These are phyloP conservation scores for Centaurea solstitialis DNA, from an alignment of 129 eudicot genomes.

Conservation along the genomic window DNA sequence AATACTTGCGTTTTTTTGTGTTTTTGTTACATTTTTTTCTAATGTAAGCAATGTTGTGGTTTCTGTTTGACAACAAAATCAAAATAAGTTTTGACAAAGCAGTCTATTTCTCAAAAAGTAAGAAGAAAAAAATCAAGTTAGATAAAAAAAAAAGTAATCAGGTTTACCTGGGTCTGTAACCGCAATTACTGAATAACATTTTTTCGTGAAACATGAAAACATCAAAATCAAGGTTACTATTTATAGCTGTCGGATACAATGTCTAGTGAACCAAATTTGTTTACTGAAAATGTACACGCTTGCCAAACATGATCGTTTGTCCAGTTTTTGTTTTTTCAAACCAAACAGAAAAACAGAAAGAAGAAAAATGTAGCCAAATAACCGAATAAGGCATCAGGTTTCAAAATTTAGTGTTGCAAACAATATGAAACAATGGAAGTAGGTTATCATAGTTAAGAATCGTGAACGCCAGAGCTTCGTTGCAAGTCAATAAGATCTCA, in stretches of 20 bases:
- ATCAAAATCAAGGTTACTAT: background rate
- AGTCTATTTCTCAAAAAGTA: background rate
- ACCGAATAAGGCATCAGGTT: background rate
- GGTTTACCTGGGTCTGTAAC: background rate
- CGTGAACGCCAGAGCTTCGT: too few relatives aligned
- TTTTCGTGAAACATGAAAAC: background rate
- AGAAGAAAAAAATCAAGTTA: background rate
- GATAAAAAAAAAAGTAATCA: too few relatives aligned
- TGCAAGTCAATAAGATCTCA: too few relatives aligned
- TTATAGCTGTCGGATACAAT: background rate
- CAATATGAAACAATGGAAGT: too few relatives aligned
- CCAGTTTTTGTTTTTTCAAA: background rate
- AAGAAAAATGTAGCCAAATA: background rate
- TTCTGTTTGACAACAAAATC: background rate
- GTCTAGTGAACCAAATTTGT: background rate
- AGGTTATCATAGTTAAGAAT: too few relatives aligned
- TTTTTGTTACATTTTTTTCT: too few relatives aligned
- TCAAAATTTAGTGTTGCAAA: too few relatives aligned
- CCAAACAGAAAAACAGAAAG: background rate
- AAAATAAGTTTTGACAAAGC: background rate
- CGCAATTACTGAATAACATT: background rate
- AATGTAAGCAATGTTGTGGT: background rate
- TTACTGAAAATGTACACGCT: background rate
- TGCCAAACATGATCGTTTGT: background rate
- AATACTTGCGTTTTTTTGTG: background rate